Percentiles rank a stretch among this genome's conserved stretches.
These are phyloP conservation scores for Ganoderma lingzhi DNA, from an alignment of 1,284 basidiomycete species.

Conservation along the genomic window DNA sequence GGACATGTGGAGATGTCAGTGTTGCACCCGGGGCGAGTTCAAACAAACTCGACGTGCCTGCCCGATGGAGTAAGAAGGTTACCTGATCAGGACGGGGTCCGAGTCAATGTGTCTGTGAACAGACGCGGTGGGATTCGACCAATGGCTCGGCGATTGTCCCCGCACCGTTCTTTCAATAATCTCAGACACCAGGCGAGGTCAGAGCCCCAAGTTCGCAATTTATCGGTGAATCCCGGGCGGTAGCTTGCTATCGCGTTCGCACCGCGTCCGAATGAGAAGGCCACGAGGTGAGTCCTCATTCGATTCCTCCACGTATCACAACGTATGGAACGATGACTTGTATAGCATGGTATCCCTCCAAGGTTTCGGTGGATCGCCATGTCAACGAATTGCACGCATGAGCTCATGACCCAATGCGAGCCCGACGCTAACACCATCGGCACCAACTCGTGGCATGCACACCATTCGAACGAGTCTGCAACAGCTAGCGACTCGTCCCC, in stretches of 20 bases:
- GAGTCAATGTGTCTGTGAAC: conserved; percentile 21
- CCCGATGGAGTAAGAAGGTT: conserved; percentile 17
- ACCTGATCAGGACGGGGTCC: conserved; percentile 13
- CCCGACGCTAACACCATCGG: conserved; percentile 2
- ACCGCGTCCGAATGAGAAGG: conserved; percentile 2
- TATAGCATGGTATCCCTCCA: not conserved
- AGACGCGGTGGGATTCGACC: not conserved
- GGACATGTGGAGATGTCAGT: not conserved
- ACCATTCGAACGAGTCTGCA: conserved; percentile 7
- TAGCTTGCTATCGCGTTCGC: not conserved
- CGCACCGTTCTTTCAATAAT: not conserved
- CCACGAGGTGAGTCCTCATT: not conserved
- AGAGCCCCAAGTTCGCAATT: not conserved
- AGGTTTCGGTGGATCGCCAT: conserved; percentile 6
- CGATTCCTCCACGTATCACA: not conserved
- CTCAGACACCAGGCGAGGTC: conserved; percentile 10
- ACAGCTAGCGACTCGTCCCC: conserved; percentile 7
- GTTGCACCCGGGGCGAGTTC: not conserved
- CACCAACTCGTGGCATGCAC: conserved; percentile 6
- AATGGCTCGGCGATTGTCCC: conserved; percentile 3
- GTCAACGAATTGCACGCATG: conserved; percentile 9
- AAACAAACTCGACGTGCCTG: not conserved
- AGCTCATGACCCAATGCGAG: not conserved
- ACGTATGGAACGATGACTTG: not conserved
- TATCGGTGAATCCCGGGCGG: conserved; percentile 1